Percentiles rank a stretch among this genome's conserved stretches.
Evolutionary conservation across 2,329 filamentous ascomycete genomes (phyloP).

Genomic region (Tolypocladium sp.): DNA sequence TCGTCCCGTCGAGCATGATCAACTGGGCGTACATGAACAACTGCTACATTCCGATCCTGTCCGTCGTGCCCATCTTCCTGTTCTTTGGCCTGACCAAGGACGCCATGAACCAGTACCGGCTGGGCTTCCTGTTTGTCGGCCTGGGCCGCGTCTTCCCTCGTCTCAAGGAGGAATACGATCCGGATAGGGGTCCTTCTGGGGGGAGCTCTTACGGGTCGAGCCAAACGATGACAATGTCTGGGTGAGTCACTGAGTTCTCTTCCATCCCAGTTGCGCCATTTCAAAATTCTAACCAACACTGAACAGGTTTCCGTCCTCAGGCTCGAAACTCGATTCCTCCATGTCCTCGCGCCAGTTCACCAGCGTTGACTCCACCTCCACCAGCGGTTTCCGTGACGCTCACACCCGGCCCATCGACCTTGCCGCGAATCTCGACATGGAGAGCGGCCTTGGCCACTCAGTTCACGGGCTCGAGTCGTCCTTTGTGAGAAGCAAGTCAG

Average conservation of each 20-base stretch:
- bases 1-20: conserved; percentile 30
- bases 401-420: not conserved
- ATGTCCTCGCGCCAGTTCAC: conserved; percentile 9
- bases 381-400: not conserved
- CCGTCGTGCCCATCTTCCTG: conserved; percentile 36
- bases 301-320: not conserved
- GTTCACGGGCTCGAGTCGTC: not conserved
- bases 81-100: conserved; percentile 50
- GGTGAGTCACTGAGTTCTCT: conserved; percentile 8
- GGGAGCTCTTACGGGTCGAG: conserved; percentile 12
- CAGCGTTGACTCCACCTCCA: conserved; percentile 9
- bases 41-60: conserved; percentile 39
- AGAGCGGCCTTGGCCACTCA: not conserved
- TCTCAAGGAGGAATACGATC: conserved; percentile 29
- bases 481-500: not conserved
- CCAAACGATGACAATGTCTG: conserved; percentile 8
- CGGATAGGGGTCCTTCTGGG: conserved; percentile 16
- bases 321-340: conserved; percentile 5
- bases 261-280: too few relatives aligned
- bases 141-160: conserved; percentile 33
- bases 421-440: not conserved
- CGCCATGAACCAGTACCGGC: conserved; percentile 39
- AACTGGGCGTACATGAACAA: conserved; percentile 32
- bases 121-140: conserved; percentile 26
- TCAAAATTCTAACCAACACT: not conserved